A percentile compares a stretch with the other conserved stretches of the same genome.
phyloP scores from a whole-genome alignment of 2,329 filamentous ascomycete species.

The Neofusicoccum cordaticola region DNA sequence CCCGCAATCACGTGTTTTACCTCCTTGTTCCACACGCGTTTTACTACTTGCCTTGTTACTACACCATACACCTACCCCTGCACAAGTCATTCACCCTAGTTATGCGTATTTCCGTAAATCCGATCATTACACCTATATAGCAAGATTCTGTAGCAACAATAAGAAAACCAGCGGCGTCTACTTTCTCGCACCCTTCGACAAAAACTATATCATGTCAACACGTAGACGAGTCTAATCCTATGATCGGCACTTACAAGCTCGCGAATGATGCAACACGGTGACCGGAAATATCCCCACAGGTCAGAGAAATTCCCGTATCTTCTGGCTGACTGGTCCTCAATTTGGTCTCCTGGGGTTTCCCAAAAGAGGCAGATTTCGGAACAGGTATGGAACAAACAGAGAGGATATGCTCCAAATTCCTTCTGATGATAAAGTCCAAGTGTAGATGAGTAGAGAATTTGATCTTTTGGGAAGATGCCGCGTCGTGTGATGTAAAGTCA shows the following conservation, averaged over 20 bases:
- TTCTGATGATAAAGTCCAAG: slow-evolving; percentile 15
- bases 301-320: not conserved
- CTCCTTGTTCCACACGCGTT: no score
- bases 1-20: no score
- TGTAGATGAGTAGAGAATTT: not conserved
- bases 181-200: no score
- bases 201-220: not conserved
- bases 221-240: fast-evolving
- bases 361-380: not conserved
- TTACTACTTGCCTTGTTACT: no score
- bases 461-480: not conserved
- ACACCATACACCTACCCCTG: no score
- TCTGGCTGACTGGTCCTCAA: fast-evolving
- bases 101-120: no score
- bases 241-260: slow-evolving; percentile 3
- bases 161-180: no score
- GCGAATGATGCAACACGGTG: slow-evolving; percentile 14
- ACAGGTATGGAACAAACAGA: no score
- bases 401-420: slow-evolving; percentile 11
- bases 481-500: no score
- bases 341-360: not conserved
- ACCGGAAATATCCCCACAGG: slow-evolving; percentile 20
- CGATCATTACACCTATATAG: no score
- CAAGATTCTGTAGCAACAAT: no score
- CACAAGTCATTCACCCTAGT: no score